Percentiles rank a stretch among this genome's conserved stretches.
Evolutionary conservation across 371 early-diverging fungal genomes (phyloP).

Genomic region (Basidiobolus meristosporus): DNA sequence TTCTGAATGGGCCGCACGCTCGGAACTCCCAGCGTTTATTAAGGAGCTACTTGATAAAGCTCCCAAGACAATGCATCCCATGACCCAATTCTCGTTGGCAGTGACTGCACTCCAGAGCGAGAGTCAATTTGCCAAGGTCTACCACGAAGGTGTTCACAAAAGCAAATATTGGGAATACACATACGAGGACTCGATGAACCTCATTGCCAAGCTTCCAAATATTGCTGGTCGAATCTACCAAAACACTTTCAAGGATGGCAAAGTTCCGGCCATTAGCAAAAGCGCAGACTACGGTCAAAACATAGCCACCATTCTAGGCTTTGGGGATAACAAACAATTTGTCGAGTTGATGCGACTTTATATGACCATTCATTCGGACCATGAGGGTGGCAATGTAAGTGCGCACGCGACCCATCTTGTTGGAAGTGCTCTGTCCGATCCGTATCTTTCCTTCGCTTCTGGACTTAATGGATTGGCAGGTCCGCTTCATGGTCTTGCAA

Average conservation of each 20-base stretch:
- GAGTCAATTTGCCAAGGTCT: slow-evolving; percentile 88
- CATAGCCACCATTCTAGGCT: slow-evolving; percentile 87
- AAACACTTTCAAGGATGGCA: slow-evolving; percentile 95
- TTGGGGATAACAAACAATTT: slow-evolving; percentile 71
- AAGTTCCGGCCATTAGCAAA: slow-evolving; percentile 60
- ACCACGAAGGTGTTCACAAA: slow-evolving; percentile 87
- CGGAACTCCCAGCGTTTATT: slow-evolving; percentile 78
- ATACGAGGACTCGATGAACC: no score
- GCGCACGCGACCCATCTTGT: slow-evolving; percentile 90
- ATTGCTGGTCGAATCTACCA: slow-evolving; percentile 96
- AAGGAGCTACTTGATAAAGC: slow-evolving; percentile 90
- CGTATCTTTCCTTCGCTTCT: slow-evolving; percentile 93
- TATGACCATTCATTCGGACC: slow-evolving; percentile 97
- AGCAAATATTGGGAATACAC: slow-evolving; percentile 95
- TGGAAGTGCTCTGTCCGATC: slow-evolving; percentile 92
- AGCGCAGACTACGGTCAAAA: slow-evolving; percentile 87
- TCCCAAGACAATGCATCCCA: slow-evolving; percentile 95
- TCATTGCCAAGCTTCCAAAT: slow-evolving; percentile 93
- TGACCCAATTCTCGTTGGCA: slow-evolving; percentile 94
- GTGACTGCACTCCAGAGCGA: slow-evolving; percentile 93
- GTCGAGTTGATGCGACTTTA: slow-evolving; percentile 95
- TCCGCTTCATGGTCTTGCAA: slow-evolving; percentile 97
- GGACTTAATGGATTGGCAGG: slow-evolving; percentile 96
- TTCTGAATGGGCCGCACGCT: slow-evolving; percentile 89
- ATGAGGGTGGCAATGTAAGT: slow-evolving; percentile 98